phyloP scores from a whole-genome alignment of 352 stramenopile genomes.

The Pelagophyceae sp. region DNA sequence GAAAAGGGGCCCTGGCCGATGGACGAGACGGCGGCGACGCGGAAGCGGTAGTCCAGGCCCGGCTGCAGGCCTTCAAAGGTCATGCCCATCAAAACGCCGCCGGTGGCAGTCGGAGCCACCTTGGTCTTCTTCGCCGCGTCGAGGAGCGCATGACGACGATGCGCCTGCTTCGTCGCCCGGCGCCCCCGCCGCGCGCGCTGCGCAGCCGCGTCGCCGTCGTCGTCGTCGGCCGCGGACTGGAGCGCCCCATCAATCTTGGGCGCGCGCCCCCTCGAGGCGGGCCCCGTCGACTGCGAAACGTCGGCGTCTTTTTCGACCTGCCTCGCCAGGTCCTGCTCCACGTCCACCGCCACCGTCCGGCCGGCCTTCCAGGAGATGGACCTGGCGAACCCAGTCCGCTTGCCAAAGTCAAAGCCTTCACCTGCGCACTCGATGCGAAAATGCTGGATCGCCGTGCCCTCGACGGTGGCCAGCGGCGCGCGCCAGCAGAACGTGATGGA shows the following conservation, averaged over 20 bases:
- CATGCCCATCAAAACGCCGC: neutral
- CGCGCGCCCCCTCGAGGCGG: neutral
- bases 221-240: neutral
- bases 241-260: neutral
- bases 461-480: conserved; percentile 19
- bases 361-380: conserved; percentile 6
- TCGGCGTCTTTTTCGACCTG: neutral
- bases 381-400: neutral
- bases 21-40: conserved; percentile 20
- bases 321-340: neutral
- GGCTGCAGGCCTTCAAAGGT: conserved; percentile 7
- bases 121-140: neutral
- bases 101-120: neutral
- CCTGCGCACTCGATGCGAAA: conserved; percentile 22
- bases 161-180: neutral
- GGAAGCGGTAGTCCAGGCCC: conserved; percentile 24
- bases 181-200: neutral
- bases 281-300: neutral
- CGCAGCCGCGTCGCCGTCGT: neutral
- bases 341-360: neutral
- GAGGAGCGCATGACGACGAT: too few relatives aligned
- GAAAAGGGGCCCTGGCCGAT: conserved; percentile 24
- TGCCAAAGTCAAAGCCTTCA: neutral
- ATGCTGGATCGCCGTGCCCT: conserved; percentile 26
- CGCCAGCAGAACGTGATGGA: conserved; percentile 18